These are phyloP conservation scores for Castanea mollissima DNA, from an alignment of 306 rosid genomes.

Conservation along the genomic window DNA sequence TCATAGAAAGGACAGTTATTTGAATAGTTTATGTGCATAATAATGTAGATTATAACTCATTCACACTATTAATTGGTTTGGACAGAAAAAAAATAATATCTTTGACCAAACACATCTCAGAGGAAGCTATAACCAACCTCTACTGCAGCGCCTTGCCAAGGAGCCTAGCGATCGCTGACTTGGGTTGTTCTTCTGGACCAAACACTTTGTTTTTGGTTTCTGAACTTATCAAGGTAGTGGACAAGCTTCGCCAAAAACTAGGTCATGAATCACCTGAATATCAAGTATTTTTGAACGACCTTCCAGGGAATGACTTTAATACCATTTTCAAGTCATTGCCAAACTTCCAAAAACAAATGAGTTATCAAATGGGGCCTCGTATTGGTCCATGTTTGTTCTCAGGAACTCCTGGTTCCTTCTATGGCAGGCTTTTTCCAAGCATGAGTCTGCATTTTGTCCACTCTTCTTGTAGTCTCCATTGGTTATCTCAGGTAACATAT, in stretches of 20 bases:
- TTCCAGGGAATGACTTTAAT: too few species aligned
- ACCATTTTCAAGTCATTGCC: conserved; percentile 11
- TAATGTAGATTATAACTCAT: too few species aligned
- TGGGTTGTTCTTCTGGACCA: conserved; percentile 62
- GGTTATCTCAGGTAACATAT: conserved; percentile 17
- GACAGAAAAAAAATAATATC: not conserved
- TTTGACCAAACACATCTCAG: too few species aligned
- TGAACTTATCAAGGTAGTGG: conserved; percentile 32
- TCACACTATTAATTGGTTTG: too few species aligned
- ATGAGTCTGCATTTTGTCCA: too few species aligned
- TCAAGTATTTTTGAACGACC: conserved; percentile 37
- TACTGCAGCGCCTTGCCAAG: not conserved
- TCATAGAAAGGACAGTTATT: too few species aligned
- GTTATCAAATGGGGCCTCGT: conserved; percentile 14
- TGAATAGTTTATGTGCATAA: too few species aligned
- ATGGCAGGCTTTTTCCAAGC: too few species aligned
- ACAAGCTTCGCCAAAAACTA: conserved; percentile 24
- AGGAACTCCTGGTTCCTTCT: too few species aligned
- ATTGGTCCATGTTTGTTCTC: conserved; percentile 27
- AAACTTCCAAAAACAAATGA: conserved; percentile 26
- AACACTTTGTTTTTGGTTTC: conserved; percentile 8
- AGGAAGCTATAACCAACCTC: too few species aligned
- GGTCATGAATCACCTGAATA: conserved; percentile 32
- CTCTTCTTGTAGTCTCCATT: too few species aligned
- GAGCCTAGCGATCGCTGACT: conserved; percentile 39